Conservation (phyloP, 208 protist genomes). For the Leishmania martiniquensis region DNA sequence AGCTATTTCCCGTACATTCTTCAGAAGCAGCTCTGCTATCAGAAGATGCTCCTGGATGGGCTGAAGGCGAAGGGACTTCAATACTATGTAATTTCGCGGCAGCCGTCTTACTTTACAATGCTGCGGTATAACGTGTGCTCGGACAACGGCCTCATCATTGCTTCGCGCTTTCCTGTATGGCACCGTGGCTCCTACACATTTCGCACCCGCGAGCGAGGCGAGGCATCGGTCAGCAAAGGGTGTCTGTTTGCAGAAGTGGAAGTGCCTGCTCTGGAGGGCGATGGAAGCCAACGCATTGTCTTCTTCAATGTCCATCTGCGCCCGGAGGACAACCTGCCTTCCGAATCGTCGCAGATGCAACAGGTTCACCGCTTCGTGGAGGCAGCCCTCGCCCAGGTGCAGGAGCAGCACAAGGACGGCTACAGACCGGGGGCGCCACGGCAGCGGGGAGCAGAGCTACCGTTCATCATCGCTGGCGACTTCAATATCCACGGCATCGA, state of each 20-base stretch:
- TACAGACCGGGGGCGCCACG: background rate
- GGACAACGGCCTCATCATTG: constrained; percentile 89
- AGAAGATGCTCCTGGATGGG: constrained; percentile 75
- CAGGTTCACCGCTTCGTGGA: constrained; percentile 72
- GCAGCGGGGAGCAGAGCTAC: constrained; percentile 23
- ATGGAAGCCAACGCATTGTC: constrained; percentile 44
- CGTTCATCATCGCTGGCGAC: constrained; percentile 83
- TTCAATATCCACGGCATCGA: constrained; percentile 88
- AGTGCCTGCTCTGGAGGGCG: constrained; percentile 42
- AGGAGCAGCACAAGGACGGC: constrained; percentile 13
- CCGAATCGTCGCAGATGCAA: constrained; percentile 73
- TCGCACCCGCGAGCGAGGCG: constrained; percentile 44
- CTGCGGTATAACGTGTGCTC: constrained; percentile 75
- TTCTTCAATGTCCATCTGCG: constrained; percentile 90
- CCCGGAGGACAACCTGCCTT: constrained; percentile 55
- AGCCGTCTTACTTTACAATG: constrained; percentile 86
- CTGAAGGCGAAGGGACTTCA: constrained; percentile 74
- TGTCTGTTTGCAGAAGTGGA: constrained; percentile 87
- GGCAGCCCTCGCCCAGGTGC: constrained; percentile 67
- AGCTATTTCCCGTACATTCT: constrained; percentile 79
- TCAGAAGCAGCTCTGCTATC: constrained; percentile 76
- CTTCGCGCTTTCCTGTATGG: constrained; percentile 83
- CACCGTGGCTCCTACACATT: constrained; percentile 88
- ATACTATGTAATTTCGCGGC: constrained; percentile 85
- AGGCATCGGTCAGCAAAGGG: constrained; percentile 57